Conservation (phyloP, 257 asterid genomes). For the Coffea canephora region DNA sequence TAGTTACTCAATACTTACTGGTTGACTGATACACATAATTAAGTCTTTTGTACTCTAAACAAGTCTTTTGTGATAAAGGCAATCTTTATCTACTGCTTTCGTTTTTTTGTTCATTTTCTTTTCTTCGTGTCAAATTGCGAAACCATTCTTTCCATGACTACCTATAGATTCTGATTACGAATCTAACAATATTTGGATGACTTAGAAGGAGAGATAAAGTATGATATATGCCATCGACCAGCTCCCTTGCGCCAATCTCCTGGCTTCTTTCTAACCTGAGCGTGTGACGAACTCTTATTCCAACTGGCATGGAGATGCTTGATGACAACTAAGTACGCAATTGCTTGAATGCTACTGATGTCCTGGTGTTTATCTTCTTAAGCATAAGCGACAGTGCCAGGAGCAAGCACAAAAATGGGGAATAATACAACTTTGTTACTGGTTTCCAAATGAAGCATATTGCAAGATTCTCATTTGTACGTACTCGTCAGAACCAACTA, state of each 20-base stretch:
- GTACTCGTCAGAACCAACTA: conserved; percentile 10
- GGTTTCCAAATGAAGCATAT: conserved; percentile 8
- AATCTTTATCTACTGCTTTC: background rate
- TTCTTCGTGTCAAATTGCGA: background rate
- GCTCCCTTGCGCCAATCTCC: background rate
- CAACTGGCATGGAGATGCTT: background rate
- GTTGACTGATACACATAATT: too few relatives aligned
- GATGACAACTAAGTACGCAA: background rate
- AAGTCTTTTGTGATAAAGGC: background rate
- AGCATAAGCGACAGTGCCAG: background rate
- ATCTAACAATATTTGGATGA: background rate
- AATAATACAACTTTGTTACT: background rate
- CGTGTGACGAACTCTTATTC: background rate
- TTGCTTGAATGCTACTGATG: background rate
- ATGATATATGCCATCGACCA: background rate
- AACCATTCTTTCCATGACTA: background rate
- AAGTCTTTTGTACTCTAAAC: too few relatives aligned
- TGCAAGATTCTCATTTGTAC: background rate
- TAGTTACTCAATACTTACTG: background rate
- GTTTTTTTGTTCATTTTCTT: background rate
- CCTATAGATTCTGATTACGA: background rate
- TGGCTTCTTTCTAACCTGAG: background rate
- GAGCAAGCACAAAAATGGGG: conserved; percentile 5
- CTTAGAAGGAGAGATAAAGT: background rate
- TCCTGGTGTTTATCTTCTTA: background rate